Base-by-base conservation (phyloP, 805 yeast genomes). In the Zygosaccharomyces rouxii region DNA sequence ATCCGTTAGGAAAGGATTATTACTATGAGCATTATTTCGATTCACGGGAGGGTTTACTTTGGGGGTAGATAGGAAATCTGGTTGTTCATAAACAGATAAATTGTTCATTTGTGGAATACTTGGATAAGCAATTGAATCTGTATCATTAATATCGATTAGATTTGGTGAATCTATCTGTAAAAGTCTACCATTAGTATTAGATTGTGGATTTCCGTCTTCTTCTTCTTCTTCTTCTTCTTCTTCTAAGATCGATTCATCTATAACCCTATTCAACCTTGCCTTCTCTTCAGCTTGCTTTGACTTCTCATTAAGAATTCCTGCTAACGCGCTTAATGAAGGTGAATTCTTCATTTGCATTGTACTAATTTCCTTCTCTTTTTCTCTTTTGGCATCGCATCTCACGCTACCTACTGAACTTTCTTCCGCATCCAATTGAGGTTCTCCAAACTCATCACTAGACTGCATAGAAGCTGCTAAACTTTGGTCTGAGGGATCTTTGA, bases 321-420 rank as follows among this genome's bases (percentile, higher is more conserved):
- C 74, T n/a, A 73, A 51, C 0, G 75, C 76, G 49, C 73, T 67
- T 31, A 73, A 57, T 0, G 75, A 71, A 3, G 77, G 77, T 2
- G 76, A 72, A 19, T 72, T 63, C 3, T 74, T 69, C 67, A 72
- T 70, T 35, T 67, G 66, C 16, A 66, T 57, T 7, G 67, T 62
- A n/a, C 45, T 47, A 2, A 53, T 56, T 47, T 62, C 66, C 23
- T 23, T 41, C 4, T 38, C 49, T 13, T 33, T 30, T 16, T 35
- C 45, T 26, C 31, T 40, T 10, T n/a, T 19, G 2, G 39, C 16
- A 9, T 18, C 29, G 13, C 42, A 19, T 18, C 13, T 23, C 3
- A 48, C 13, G 22, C 18, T 35, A 25, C 33, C 35, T 1, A 21
- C 42, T 13, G 23, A 28, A 10, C 11, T n/a, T 6, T 29, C 38